These are phyloP conservation scores for Nitzschia sp. DNA, from an alignment of 108 stramenopile species.

Conservation along the genomic window DNA sequence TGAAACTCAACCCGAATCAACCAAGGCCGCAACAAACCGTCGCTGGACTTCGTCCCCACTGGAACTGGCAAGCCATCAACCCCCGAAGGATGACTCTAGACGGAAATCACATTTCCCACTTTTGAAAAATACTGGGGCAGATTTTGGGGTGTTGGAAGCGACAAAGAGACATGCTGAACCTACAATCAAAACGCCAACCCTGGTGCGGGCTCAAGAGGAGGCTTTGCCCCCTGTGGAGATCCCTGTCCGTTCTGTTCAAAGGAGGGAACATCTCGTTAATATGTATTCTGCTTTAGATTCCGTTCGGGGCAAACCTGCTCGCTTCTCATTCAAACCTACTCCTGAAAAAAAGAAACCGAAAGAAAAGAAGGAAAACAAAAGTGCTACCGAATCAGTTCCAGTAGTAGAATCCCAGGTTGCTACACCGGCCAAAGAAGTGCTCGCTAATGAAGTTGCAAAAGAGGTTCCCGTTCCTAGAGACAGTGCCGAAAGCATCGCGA, in stretches of 20 bases:
- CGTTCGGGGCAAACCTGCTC: slow-evolving; percentile 5
- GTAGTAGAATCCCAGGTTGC: neutral
- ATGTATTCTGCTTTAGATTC: slow-evolving; percentile 5
- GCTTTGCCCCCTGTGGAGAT: slow-evolving; percentile 1
- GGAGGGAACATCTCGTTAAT: neutral
- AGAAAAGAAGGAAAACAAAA: neutral
- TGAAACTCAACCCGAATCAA: slow-evolving; percentile 1
- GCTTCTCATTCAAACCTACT: neutral
- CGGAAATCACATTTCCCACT: too few relatives aligned
- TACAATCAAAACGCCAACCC: neutral
- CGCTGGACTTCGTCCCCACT: neutral
- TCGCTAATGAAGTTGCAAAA: too few relatives aligned
- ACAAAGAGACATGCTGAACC: neutral
- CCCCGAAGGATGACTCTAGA: too few relatives aligned
- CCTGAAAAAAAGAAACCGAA: neutral
- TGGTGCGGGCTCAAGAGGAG: neutral
- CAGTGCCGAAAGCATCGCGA: too few relatives aligned
- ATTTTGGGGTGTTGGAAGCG: neutral
- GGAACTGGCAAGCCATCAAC: too few relatives aligned
- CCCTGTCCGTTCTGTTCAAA: neutral
- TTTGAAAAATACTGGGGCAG: neutral
- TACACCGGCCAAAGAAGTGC: too few relatives aligned
- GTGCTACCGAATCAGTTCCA: neutral
- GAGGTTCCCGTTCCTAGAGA: too few relatives aligned
- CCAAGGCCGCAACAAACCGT: neutral